Percentiles rank a stretch among this genome's conserved stretches.
Evolutionary conservation across 805 yeast species (phyloP).

Genomic region (Komagataella mondaviorum): DNA sequence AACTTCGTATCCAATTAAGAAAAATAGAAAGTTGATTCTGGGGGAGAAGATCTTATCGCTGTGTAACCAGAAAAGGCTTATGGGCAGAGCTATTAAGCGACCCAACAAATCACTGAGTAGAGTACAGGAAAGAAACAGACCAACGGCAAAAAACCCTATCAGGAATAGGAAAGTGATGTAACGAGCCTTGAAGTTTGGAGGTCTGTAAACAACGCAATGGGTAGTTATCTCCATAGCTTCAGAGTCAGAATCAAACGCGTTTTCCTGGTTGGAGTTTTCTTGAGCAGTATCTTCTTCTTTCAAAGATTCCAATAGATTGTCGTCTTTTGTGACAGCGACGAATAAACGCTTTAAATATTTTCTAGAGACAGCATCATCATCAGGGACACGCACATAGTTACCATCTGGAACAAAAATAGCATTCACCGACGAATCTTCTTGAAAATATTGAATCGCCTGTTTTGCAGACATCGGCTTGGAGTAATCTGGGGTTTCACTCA

Average conservation of each 20-base stretch:
- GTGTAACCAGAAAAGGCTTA: not conserved
- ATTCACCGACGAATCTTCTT: constrained; percentile 22
- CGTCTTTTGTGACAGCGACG: constrained; percentile 73
- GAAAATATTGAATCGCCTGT: constrained; percentile 31
- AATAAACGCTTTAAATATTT: constrained; percentile 53
- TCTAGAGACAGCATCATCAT: constrained; percentile 61
- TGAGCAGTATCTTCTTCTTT: constrained; percentile 20
- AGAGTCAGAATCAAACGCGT: constrained; percentile 1
- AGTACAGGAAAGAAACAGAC: not conserved
- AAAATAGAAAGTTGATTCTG: not conserved
- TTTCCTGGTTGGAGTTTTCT: constrained; percentile 4
- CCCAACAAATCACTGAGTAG: not conserved
- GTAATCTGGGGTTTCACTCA: constrained; percentile 41
- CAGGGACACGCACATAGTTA: constrained; percentile 73
- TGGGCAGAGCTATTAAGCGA: not conserved
- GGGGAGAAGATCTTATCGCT: not conserved
- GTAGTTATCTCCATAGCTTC: constrained; percentile 19
- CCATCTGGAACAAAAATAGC: constrained; percentile 77
- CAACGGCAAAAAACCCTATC: not conserved
- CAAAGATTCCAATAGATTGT: constrained; percentile 36
- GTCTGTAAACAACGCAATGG: constrained; percentile 74
- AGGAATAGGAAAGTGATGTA: not conserved
- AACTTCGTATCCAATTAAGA: not conserved
- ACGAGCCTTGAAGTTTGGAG: constrained; percentile 44
- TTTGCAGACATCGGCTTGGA: constrained; percentile 33